Base-by-base conservation (phyloP, 2,329 filamentous ascomycete species). In the Neophaeococcomyces mojaviensis region DNA sequence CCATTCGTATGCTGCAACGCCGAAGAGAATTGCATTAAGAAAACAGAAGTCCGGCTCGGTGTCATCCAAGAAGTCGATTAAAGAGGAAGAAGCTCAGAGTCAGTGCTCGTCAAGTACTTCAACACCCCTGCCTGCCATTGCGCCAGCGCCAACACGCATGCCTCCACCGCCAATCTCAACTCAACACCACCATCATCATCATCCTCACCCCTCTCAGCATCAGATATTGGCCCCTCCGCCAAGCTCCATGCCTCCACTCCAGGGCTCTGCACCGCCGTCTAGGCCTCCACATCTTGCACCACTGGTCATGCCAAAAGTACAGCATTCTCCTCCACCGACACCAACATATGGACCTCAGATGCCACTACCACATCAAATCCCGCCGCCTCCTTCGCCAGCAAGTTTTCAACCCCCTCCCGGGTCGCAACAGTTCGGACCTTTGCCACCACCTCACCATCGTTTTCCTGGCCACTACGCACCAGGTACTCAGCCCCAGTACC, bases 141-240 rank as follows among this genome's bases (percentile, higher is more conserved):
- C 43, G 6, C 34, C 36, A n/a, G 35, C 35, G 6, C 43, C 43
- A 4, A 31, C 43, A 5, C 43, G 35, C 5, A 39, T 46, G 35
- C 43, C 43, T 20, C 43, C 43, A 46, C 36, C 36, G 18, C 35
- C 24, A 8, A 18, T 38, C 19, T 13, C 32, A 15, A 22, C 42
- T 36, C 22, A 36, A 37, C 42, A 44, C 10, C 42, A 44, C 26
- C 42, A 44, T 33, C 42, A 37, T 8, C 42, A 39, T 33, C 35
- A 20, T 20, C 31, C n/a, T 26, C 41, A 24, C 9, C 30, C 10
- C 22, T 15, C 13, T 18, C 34, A 24, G 15, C 42, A 37, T 12
- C 36, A 44, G 18, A 15, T 28, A 15, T 20, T 19, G 7, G 5
- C 39, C 5, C 7, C 32, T 28, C 34, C 32, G 30, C 3, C 33